Conservation (phyloP, 768 basidiomycete genomes). For the Boletus rubroflammeus region DNA sequence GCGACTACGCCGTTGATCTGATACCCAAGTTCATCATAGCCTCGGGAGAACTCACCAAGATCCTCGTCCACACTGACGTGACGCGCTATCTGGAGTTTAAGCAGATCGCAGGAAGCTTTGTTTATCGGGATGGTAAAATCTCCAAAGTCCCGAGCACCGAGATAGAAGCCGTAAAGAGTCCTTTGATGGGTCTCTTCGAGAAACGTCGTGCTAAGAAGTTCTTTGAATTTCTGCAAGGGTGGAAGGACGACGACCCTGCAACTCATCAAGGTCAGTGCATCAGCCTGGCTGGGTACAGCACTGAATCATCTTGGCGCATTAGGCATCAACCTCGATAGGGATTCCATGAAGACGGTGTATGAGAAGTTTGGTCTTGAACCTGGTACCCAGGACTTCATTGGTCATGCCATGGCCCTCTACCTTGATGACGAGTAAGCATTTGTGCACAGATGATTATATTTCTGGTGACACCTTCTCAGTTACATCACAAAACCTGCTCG, state of each 20-base stretch:
- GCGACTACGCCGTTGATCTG: slow-evolving; percentile 97
- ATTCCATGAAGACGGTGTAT: slow-evolving; percentile 92
- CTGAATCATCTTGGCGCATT: not conserved
- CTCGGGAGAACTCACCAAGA: slow-evolving; percentile 94
- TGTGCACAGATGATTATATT: not conserved
- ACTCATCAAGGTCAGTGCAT: slow-evolving; percentile 85
- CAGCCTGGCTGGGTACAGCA: not conserved
- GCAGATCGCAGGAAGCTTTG: slow-evolving; percentile 98
- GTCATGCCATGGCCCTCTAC: slow-evolving; percentile 98
- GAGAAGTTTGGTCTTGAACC: slow-evolving; percentile 96
- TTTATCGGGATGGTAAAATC: slow-evolving; percentile 94
- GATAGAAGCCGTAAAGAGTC: slow-evolving; percentile 92
- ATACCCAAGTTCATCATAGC: slow-evolving; percentile 99
- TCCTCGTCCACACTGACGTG: slow-evolving; percentile 98
- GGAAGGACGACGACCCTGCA: slow-evolving; percentile 92
- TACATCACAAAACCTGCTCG: slow-evolving; percentile 93
- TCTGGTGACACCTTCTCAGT: slow-evolving; percentile 40
- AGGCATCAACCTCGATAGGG: slow-evolving; percentile 87
- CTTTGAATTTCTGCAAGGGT: slow-evolving; percentile 93
- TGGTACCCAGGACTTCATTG: slow-evolving; percentile 98
- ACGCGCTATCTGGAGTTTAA: slow-evolving; percentile 99
- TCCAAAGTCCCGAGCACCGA: slow-evolving; percentile 98
- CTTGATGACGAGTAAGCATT: slow-evolving; percentile 87
- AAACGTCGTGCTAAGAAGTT: slow-evolving; percentile 98
- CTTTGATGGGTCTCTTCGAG: slow-evolving; percentile 99